phyloP scores from a whole-genome alignment of 2,329 filamentous ascomycete genomes.

The Aspergillus arachidicola region DNA sequence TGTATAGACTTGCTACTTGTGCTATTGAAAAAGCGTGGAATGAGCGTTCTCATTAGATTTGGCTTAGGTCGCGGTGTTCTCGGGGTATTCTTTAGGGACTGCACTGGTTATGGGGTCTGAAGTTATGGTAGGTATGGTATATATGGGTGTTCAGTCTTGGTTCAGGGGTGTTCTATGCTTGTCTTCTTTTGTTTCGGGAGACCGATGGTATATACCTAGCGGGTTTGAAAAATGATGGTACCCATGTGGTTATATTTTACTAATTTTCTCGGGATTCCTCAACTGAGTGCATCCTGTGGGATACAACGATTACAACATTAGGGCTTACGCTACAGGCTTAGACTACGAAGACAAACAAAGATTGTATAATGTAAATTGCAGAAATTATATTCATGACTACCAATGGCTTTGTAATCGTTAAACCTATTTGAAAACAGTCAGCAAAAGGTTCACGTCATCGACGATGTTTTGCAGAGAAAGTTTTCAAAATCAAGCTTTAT shows the following conservation, averaged over 20 bases:
- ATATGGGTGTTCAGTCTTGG: not conserved
- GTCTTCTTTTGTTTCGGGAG: not conserved
- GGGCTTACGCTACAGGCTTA: not conserved
- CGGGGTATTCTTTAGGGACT: not conserved
- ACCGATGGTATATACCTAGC: not conserved
- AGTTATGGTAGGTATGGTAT: not conserved
- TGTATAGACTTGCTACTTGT: slow-evolving; percentile 47
- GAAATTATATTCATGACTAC: not conserved
- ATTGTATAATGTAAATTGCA: not conserved
- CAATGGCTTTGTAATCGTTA: not conserved
- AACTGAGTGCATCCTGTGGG: not conserved
- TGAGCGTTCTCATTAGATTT: slow-evolving; percentile 25
- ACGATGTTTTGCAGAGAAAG: not conserved
- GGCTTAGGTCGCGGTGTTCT: not conserved
- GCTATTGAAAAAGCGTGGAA: slow-evolving; percentile 46
- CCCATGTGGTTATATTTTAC: not conserved
- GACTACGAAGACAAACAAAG: not conserved
- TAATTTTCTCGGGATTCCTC: not conserved
- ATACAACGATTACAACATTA: not conserved
- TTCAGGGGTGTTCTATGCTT: not conserved
- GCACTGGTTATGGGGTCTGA: not conserved
- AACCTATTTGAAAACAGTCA: slow-evolving; percentile 8
- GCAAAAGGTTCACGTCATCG: slow-evolving; percentile 1
- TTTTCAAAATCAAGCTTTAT: not conserved
- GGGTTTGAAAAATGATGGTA: not conserved